Percentiles rank a stretch among this genome's conserved stretches.
phyloP scores from a whole-genome alignment of 2,329 filamentous ascomycete genomes.

The Thelonectria blattea region DNA sequence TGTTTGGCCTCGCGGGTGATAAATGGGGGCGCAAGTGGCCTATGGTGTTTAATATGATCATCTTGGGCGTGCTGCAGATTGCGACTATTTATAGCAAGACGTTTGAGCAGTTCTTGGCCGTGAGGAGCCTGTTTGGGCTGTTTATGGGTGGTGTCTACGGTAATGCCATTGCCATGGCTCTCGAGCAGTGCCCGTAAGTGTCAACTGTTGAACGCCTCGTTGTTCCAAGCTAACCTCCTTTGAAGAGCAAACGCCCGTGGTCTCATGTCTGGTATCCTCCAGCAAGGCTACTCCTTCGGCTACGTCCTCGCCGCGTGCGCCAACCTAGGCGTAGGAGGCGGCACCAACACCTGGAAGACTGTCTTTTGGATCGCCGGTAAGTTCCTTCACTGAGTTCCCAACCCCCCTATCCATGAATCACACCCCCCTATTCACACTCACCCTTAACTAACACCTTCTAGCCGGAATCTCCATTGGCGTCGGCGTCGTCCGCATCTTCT shows the following conservation, averaged over 20 bases:
- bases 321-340: conserved; percentile 74
- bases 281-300: conserved; percentile 82
- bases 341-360: conserved; percentile 71
- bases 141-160: conserved; percentile 86
- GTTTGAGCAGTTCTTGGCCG: conserved; percentile 76
- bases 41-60: conserved; percentile 80
- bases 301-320: conserved; percentile 80
- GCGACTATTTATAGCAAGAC: conserved; percentile 78
- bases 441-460: conserved; percentile 26
- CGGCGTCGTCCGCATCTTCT: conserved; percentile 69
- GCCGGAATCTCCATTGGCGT: conserved; percentile 71
- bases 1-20: conserved; percentile 80
- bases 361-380: conserved; percentile 72
- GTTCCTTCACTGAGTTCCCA: neutral
- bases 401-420: no score
- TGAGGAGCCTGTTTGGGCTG: conserved; percentile 74
- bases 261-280: conserved; percentile 81
- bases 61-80: conserved; percentile 70
- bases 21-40: conserved; percentile 84
- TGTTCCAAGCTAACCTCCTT: conserved; percentile 30
- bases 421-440: no score
- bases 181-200: conserved; percentile 72
- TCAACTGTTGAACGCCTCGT: conserved; percentile 26
- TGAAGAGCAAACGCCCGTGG: conserved; percentile 69
- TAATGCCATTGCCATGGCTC: conserved; percentile 77